Percentiles rank a stretch among this genome's conserved stretches.
These are phyloP conservation scores for Microcera coccophila DNA, from an alignment of 2,329 filamentous ascomycete species.

Conservation along the genomic window DNA sequence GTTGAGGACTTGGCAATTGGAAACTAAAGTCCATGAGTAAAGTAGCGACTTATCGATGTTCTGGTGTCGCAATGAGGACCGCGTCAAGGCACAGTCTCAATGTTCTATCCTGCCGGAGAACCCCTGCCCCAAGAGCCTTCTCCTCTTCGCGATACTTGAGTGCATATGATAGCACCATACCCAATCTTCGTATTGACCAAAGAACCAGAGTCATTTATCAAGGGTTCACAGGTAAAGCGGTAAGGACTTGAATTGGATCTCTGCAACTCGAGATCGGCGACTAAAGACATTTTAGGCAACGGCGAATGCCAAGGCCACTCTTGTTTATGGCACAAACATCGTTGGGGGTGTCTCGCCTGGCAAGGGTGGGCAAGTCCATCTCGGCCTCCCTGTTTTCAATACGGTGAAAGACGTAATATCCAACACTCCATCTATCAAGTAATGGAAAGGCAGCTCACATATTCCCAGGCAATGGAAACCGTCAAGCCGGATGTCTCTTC, in stretches of 20 bases:
- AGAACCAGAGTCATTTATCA: constrained; percentile 29
- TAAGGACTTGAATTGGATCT: constrained; percentile 16
- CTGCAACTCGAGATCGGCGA: background rate
- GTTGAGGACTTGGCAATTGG: too few relatives aligned
- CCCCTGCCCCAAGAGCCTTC: too few relatives aligned
- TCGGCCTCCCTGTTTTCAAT: constrained; percentile 35
- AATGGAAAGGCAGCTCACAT: background rate
- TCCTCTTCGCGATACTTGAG: too few relatives aligned
- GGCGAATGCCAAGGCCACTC: constrained; percentile 35
- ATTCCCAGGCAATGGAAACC: constrained; percentile 29
- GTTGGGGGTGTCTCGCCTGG: constrained; percentile 38
- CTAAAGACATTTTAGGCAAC: constrained; percentile 29
- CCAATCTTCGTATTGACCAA: constrained; percentile 26
- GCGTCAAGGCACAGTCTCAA: too few relatives aligned
- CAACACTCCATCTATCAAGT: background rate
- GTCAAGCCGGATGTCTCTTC: constrained; percentile 61
- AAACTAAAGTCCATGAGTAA: too few relatives aligned
- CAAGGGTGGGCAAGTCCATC: constrained; percentile 32
- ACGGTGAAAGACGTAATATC: constrained; percentile 30
- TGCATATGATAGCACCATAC: constrained; percentile 32
- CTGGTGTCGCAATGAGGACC: too few relatives aligned
- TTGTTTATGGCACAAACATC: constrained; percentile 36
- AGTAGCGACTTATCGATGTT: too few relatives aligned
- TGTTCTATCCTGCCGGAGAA: too few relatives aligned
- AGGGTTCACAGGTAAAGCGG: constrained; percentile 39